Conservation (phyloP, 78 protist genomes). For the Dictyostelium citrinum region DNA sequence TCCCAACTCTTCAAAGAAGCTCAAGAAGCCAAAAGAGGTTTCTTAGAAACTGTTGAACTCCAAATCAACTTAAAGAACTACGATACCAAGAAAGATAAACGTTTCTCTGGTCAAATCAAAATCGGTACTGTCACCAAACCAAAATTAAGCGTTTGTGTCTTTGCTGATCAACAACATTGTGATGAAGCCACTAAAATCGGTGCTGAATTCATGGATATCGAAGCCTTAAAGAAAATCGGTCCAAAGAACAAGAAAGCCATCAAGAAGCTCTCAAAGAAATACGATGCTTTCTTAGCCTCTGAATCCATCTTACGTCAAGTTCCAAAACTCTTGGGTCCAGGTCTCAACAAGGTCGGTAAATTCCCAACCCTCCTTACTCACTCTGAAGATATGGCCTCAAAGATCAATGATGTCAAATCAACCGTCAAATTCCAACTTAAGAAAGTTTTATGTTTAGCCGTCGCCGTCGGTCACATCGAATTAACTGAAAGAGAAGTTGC, state of each 20-base stretch:
- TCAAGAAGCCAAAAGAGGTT: conserved; percentile 65
- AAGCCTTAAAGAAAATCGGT: conserved; percentile 98
- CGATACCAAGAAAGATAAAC: conserved; percentile 99
- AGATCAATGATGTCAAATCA: conserved; percentile 94
- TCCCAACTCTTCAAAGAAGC: conserved; percentile 10
- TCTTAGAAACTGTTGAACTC: conserved; percentile 98
- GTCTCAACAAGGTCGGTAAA: conserved; percentile 99
- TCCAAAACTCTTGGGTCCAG: conserved; percentile 99
- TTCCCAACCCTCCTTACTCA: conserved; percentile 97
- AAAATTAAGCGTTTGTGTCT: conserved; percentile 91
- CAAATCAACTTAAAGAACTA: conserved; percentile 99
- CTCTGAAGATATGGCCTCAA: conserved; percentile 90
- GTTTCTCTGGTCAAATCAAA: conserved; percentile 97
- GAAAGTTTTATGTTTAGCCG: conserved; percentile 98
- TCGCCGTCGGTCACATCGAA: conserved; percentile 97
- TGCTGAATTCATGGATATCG: conserved; percentile 92
- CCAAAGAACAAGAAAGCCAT: conserved; percentile 98
- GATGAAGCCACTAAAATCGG: conserved; percentile 92
- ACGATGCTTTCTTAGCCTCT: conserved; percentile 99
- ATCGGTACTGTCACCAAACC: conserved; percentile 88
- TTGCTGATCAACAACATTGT: conserved; percentile 96
- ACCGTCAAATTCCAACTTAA: conserved; percentile 99
- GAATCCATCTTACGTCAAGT: conserved; percentile 95
- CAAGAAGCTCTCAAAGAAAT: conserved; percentile 97
- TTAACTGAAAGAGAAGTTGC: conserved; percentile 92